Evolutionary conservation across 2,329 filamentous ascomycete genomes (phyloP).

Genomic region (Phialophora macrospora): DNA sequence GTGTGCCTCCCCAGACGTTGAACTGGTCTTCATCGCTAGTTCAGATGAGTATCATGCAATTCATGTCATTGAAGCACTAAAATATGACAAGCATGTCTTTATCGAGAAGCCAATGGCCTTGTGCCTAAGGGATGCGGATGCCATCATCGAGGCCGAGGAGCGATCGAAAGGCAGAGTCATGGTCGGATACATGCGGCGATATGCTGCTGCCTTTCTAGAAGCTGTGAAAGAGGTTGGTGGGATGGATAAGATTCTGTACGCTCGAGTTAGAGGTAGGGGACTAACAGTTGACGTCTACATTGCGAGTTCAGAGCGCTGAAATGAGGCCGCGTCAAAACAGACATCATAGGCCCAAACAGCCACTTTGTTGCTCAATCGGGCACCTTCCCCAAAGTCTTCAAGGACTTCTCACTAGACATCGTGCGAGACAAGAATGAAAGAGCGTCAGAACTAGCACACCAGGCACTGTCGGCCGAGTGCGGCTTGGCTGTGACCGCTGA

Average conservation of each 20-base stretch:
- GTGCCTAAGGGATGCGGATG: slow-evolving; percentile 52
- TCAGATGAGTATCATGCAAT: slow-evolving; percentile 61
- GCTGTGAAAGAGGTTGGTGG: slow-evolving; percentile 60
- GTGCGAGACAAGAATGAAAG: slow-evolving; percentile 37
- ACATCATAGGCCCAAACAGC: slow-evolving; percentile 61
- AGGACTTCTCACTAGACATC: slow-evolving; percentile 47
- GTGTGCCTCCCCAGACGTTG: slow-evolving; percentile 50
- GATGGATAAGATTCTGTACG: slow-evolving; percentile 61
- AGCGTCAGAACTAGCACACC: slow-evolving; percentile 40
- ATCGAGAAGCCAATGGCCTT: slow-evolving; percentile 65
- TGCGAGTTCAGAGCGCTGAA: not conserved
- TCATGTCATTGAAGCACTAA: slow-evolving; percentile 58
- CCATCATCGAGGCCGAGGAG: slow-evolving; percentile 58
- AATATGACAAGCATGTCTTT: slow-evolving; percentile 61
- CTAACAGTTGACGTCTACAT: not conserved
- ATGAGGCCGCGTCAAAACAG: slow-evolving; percentile 38
- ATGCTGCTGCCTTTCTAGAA: slow-evolving; percentile 60
- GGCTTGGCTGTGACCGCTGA: slow-evolving; percentile 41
- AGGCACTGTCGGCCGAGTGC: slow-evolving; percentile 44
- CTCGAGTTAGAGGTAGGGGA: slow-evolving; percentile 44
- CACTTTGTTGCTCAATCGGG: slow-evolving; percentile 44
- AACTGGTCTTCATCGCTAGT: slow-evolving; percentile 61
- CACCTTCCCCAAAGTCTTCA: slow-evolving; percentile 40
- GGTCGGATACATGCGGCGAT: slow-evolving; percentile 67
- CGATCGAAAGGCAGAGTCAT: slow-evolving; percentile 55